A percentile compares a stretch with the other conserved stretches of the same genome.
These are phyloP conservation scores for Decorospora gaudefroyi DNA, from an alignment of 2,329 filamentous ascomycete genomes.

Conservation along the genomic window DNA sequence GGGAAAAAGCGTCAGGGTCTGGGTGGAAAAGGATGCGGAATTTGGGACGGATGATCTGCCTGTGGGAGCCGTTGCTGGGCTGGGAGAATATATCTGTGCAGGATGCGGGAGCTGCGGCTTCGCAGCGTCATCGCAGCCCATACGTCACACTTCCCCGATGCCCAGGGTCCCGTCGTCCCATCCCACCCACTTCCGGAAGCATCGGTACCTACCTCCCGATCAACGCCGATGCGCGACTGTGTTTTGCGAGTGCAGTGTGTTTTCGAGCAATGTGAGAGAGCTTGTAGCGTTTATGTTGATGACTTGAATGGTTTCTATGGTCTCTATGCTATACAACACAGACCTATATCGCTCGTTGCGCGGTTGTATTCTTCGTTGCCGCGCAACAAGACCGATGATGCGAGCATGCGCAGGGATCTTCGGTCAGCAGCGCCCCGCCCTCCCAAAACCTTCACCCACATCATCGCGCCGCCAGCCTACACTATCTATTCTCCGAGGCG, in stretches of 20 bases:
- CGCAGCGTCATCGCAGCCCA: conserved; percentile 25
- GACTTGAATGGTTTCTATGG: neutral
- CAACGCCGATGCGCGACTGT: conserved; percentile 13
- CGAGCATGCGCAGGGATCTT: conserved; percentile 16
- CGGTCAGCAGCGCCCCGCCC: conserved; percentile 7
- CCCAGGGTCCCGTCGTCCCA: conserved; percentile 14
- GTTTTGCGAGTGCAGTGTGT: neutral
- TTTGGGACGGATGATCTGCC: conserved; percentile 7
- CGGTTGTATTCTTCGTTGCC: conserved; percentile 21
- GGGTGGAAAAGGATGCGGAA: conserved; percentile 3
- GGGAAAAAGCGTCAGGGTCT: conserved; percentile 19
- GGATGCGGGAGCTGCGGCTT: conserved; percentile 23
- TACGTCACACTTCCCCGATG: too few species aligned
- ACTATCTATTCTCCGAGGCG: conserved; percentile 2
- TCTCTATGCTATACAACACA: neutral
- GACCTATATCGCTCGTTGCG: conserved; percentile 16
- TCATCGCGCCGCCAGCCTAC: conserved; percentile 9
- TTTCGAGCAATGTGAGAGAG: neutral
- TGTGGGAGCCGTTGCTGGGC: conserved; percentile 2
- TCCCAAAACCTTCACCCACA: conserved; percentile 10
- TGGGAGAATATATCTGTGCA: conserved; percentile 21
- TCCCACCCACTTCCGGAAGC: conserved; percentile 12
- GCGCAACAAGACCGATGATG: conserved; percentile 20
- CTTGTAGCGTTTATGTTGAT: neutral
- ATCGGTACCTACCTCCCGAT: conserved; percentile 15